Conservation (phyloP, 2,329 filamentous ascomycete genomes). For the Aspergillus hortae region DNA sequence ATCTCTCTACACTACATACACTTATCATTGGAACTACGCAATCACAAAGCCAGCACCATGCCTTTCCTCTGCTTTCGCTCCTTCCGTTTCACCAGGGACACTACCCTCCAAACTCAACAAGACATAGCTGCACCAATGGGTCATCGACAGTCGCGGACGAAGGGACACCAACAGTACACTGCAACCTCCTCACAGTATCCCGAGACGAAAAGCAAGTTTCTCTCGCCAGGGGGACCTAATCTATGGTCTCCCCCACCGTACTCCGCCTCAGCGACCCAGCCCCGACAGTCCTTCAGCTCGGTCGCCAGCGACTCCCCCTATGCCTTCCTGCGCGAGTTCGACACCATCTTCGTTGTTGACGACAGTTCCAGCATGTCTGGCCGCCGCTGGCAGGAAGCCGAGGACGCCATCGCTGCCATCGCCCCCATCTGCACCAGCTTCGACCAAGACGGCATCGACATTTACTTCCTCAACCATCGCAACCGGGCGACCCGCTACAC, state of each 20-base stretch:
- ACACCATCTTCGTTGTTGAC: conserved; percentile 88
- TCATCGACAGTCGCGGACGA: conserved; percentile 4
- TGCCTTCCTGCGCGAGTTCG: conserved; percentile 72
- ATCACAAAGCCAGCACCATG: background rate
- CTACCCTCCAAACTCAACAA: background rate
- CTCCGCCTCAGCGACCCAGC: conserved; percentile 19
- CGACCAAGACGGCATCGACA: conserved; percentile 81
- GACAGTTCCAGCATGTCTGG: conserved; percentile 86
- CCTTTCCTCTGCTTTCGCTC: background rate
- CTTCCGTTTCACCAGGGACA: background rate
- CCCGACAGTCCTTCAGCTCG: conserved; percentile 17
- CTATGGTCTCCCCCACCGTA: conserved; percentile 20
- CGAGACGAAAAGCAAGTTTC: background rate
- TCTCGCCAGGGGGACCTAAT: background rate
- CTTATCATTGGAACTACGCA: too few species aligned
- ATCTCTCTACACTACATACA: too few species aligned
- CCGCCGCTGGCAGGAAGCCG: conserved; percentile 71
- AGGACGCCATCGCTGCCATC: conserved; percentile 66
- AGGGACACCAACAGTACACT: background rate
- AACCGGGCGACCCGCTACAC: conserved; percentile 37
- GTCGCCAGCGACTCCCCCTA: conserved; percentile 59
- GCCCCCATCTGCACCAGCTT: conserved; percentile 75
- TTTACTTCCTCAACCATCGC: conserved; percentile 81
- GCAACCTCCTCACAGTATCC: background rate
- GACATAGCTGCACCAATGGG: conserved; percentile 2